These are phyloP conservation scores for Saccharomycopsis lassenensis DNA, from an alignment of 805 yeast genomes.

Conservation along the genomic window DNA sequence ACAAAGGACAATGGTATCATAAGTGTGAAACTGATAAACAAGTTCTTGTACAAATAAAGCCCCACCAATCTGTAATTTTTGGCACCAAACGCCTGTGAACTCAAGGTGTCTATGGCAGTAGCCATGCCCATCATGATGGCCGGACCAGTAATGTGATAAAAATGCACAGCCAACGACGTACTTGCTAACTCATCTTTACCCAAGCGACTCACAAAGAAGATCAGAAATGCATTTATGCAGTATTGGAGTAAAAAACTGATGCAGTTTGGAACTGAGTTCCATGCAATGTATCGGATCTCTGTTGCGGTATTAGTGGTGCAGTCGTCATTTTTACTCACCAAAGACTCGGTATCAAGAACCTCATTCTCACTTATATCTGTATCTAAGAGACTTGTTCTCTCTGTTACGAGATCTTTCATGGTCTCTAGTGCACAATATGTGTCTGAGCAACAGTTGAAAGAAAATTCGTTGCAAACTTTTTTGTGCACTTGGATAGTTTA, in stretches of 20 bases:
- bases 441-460: too few relatives aligned
- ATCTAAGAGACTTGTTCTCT: too few relatives aligned
- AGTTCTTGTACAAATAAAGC: constrained; percentile 55
- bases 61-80: constrained; percentile 57
- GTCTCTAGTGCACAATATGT: too few relatives aligned
- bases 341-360: too few relatives aligned
- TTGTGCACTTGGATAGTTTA: too few relatives aligned
- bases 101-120: constrained; percentile 67
- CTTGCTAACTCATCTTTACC: constrained; percentile 68
- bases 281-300: constrained; percentile 2
- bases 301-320: too few relatives aligned
- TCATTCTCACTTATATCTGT: too few relatives aligned
- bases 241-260: constrained; percentile 27
- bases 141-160: constrained; percentile 65
- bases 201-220: constrained; percentile 65
- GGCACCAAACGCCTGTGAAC: constrained; percentile 72
- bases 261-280: constrained; percentile 25
- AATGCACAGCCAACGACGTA: constrained; percentile 64
- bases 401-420: too few relatives aligned
- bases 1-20: constrained; percentile 42
- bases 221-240: constrained; percentile 51
- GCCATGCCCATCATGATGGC: constrained; percentile 69
- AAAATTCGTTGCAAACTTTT: too few relatives aligned
- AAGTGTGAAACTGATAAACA: constrained; percentile 44
- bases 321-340: too few relatives aligned